A percentile compares a stretch with the other conserved stretches of the same genome.
Conservation (phyloP, 108 stramenopile species). For the Schizochytrium sp. region DNA sequence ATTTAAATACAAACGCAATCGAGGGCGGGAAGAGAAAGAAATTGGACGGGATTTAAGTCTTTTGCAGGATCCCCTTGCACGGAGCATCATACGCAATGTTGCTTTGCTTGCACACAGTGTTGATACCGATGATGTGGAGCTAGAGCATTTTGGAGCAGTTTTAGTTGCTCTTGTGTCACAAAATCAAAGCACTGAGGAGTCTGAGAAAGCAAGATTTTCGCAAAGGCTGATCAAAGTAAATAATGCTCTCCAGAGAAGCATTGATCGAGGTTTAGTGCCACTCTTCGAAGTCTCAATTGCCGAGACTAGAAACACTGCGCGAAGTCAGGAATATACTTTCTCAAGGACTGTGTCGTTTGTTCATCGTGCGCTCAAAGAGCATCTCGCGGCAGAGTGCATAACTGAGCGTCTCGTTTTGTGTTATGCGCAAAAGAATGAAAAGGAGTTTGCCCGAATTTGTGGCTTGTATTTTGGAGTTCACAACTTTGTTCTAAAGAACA, state of each 20-base stretch:
- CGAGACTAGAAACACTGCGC: background rate
- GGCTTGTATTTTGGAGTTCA: background rate
- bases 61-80: constrained; percentile 18
- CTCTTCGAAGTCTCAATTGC: background rate
- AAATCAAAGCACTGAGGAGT: background rate
- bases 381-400: constrained; percentile 39
- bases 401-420: background rate
- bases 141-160: constrained; percentile 4
- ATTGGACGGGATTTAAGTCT: constrained; percentile 16
- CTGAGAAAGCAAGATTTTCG: background rate
- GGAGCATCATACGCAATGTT: background rate
- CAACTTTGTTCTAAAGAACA: background rate
- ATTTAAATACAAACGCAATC: constrained; percentile 5
- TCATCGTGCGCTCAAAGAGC: constrained; percentile 26
- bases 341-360: background rate
- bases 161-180: background rate
- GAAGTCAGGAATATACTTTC: background rate
- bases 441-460: background rate
- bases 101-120: constrained; percentile 27
- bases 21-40: constrained; percentile 30
- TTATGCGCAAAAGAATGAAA: background rate
- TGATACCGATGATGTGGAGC: background rate
- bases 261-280: constrained; percentile 24
- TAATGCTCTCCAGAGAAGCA: constrained; percentile 14
- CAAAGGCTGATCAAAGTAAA: background rate